These are phyloP conservation scores for Bryum argenteum DNA, from an alignment of 225 moss, liverwort and hornwort genomes.

Conservation along the genomic window DNA sequence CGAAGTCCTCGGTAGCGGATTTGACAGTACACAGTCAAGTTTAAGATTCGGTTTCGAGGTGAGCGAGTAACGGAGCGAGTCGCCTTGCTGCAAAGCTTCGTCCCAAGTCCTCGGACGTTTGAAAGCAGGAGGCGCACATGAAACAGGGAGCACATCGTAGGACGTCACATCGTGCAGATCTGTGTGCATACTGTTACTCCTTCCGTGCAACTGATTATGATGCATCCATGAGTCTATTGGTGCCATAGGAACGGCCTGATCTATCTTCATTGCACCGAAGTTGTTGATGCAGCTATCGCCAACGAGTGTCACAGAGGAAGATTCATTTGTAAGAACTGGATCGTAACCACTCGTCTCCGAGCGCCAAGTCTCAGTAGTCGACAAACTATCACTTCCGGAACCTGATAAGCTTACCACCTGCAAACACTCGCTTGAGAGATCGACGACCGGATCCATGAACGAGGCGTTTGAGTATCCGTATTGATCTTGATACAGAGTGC, in stretches of 20 bases:
- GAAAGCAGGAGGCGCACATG: conserved; percentile 38
- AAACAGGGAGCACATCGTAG: conserved; percentile 41
- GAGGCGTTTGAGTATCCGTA: conserved; percentile 49
- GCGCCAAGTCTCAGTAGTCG: conserved; percentile 59
- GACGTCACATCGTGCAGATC: conserved; percentile 25
- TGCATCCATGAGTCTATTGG: conserved; percentile 48
- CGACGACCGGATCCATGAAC: conserved; percentile 42
- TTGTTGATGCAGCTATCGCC: conserved; percentile 47
- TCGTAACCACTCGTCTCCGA: conserved; percentile 61
- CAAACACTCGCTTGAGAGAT: conserved; percentile 63
- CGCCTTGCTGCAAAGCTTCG: conserved; percentile 56
- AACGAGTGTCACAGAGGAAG: conserved; percentile 56
- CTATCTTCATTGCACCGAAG: conserved; percentile 46
- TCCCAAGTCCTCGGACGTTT: conserved; percentile 62
- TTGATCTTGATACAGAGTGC: conserved; percentile 68
- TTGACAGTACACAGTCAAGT: conserved; percentile 31
- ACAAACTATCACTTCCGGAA: conserved; percentile 65
- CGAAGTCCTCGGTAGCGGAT: conserved; percentile 22
- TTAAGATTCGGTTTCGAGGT: conserved; percentile 40
- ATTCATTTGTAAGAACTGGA: conserved; percentile 45
- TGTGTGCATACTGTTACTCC: conserved; percentile 26
- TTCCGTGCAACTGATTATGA: conserved; percentile 30
- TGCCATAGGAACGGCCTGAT: conserved; percentile 16
- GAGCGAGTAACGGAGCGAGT: conserved; percentile 35
- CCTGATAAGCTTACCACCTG: conserved; percentile 67